phyloP scores from a whole-genome alignment of 1,284 basidiomycete species.

The Leccinum holopus region DNA sequence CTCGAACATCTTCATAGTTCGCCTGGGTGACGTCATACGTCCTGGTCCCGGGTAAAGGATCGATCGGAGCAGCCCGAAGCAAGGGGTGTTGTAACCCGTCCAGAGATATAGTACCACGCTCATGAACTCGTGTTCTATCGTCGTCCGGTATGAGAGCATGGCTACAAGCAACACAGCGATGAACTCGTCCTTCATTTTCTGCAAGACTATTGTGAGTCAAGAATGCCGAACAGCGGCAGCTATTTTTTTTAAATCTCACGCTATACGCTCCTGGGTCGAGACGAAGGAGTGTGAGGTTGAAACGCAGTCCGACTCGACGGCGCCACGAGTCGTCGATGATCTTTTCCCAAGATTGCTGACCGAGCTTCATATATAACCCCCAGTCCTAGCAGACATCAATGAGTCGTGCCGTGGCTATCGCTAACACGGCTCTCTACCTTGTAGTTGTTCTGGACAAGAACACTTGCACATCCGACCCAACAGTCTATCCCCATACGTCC shows the following conservation, averaged over 20 bases:
- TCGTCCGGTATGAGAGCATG: slow-evolving; percentile 50
- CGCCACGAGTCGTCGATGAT: slow-evolving; percentile 54
- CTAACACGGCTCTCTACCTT: slow-evolving; percentile 39
- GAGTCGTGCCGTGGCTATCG: neutral
- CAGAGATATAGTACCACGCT: slow-evolving; percentile 49
- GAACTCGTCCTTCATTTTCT: slow-evolving; percentile 56
- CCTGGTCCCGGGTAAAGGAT: slow-evolving; percentile 16
- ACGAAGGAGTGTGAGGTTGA: slow-evolving; percentile 65
- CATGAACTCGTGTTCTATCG: slow-evolving; percentile 62
- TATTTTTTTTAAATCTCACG: slow-evolving; percentile 40
- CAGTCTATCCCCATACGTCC: slow-evolving; percentile 69
- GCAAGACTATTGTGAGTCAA: slow-evolving; percentile 3
- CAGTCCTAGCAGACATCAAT: slow-evolving; percentile 50
- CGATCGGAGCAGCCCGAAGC: slow-evolving; percentile 37
- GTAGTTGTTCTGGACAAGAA: slow-evolving; percentile 61
- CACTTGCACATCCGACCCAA: slow-evolving; percentile 75
- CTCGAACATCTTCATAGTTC: slow-evolving; percentile 22
- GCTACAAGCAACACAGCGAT: slow-evolving; percentile 58
- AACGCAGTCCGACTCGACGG: slow-evolving; percentile 65
- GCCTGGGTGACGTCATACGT: slow-evolving; percentile 24
- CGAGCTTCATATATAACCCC: slow-evolving; percentile 58
- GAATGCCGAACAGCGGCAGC: neutral
- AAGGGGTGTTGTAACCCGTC: slow-evolving; percentile 55
- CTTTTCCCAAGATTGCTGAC: slow-evolving; percentile 60
- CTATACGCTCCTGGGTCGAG: slow-evolving; percentile 64